Evolutionary conservation across 2,329 filamentous ascomycete species (phyloP).

Genomic region (Knoxdaviesia proteae): DNA sequence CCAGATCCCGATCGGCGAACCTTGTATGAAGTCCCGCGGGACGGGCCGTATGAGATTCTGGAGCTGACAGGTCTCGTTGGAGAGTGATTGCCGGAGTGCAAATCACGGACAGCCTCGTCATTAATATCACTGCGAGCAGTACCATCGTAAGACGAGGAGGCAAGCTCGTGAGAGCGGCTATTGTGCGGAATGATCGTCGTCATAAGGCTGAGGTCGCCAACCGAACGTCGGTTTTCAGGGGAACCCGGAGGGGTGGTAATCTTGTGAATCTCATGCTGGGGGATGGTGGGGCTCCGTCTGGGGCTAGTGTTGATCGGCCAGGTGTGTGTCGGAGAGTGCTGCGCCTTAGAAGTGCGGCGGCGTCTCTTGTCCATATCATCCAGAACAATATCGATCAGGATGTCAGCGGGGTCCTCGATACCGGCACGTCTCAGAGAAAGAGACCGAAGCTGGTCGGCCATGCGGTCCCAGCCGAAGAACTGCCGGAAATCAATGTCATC

Average conservation of each 20-base stretch:
- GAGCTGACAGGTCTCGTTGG: slow-evolving; percentile 59
- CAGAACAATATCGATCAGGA: slow-evolving; percentile 79
- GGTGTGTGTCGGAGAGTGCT: slow-evolving; percentile 56
- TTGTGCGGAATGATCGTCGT: slow-evolving; percentile 16
- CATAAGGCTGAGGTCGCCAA: slow-evolving; percentile 27
- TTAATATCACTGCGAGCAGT: slow-evolving; percentile 1
- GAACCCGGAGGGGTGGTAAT: slow-evolving; percentile 50
- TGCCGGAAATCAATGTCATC: slow-evolving; percentile 91
- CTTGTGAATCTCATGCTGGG: slow-evolving; percentile 44
- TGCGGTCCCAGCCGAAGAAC: slow-evolving; percentile 89
- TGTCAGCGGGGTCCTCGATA: slow-evolving; percentile 74
- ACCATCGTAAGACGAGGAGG: background rate
- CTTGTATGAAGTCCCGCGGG: slow-evolving; percentile 43
- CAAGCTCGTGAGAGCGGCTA: slow-evolving; percentile 1
- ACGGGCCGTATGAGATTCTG: slow-evolving; percentile 47
- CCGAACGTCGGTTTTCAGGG: slow-evolving; percentile 25
- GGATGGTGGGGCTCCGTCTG: slow-evolving; percentile 39
- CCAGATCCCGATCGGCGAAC: slow-evolving; percentile 75
- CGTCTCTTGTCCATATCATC: slow-evolving; percentile 92
- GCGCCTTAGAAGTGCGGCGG: slow-evolving; percentile 68
- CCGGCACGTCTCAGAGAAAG: slow-evolving; percentile 73
- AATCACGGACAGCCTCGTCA: background rate
- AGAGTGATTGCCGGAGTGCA: slow-evolving; percentile 44
- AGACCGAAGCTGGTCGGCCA: slow-evolving; percentile 80
- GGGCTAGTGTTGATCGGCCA: slow-evolving; percentile 39